Evolutionary conservation across 192 early-diverging fungal species (phyloP), one percentile per base, ranked within the genome.

Genomic region (Backusella macrospora): DNA sequence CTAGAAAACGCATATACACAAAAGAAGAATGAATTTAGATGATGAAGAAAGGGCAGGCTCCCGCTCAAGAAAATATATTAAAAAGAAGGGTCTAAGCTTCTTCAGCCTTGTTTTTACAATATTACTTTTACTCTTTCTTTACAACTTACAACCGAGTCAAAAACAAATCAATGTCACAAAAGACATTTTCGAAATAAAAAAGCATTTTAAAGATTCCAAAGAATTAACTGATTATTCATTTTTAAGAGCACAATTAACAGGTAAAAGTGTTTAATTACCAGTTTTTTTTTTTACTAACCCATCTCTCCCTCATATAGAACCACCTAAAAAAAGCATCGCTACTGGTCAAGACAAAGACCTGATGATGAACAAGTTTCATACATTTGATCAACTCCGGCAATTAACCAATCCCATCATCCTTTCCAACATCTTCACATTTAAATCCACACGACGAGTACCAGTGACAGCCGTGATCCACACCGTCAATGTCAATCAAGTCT

Each of bases 31-130:
- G 49, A 55, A 55, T 55, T 21, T 55, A 55, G 71, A 72, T 34
- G 71, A 72, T 26, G 23, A 37, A 26, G 71, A 64, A 72, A 72
- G 71, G 71, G 55, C 71, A 34, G 71, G 71, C 29, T 64, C 62
- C 44, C 71, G 37, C 46, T 72, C 71, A 46, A 59, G 71, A 40
- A 62, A 43, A 65, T 62, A 72, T 14, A 21, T 68, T 44, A 23
- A 59, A 46, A 29, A 29, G 29, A 49, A 37, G 23, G 37, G 68
- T 5, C 34, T n/a, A 10, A 26, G 48, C 7, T 15, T 26, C 7
- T n/a, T 52, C 23, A 52, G 16, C 15, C 37, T 48, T 48, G 40
- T 55, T 7, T 16, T 47, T 52, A 52, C 37, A 10, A 48, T 18
- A 38, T 7, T 70, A 4, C 47, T 52, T 18, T 37, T 70, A n/a